Evolutionary conservation across 441 rosid species (phyloP).

Genomic region (Raphanus hybrid): DNA sequence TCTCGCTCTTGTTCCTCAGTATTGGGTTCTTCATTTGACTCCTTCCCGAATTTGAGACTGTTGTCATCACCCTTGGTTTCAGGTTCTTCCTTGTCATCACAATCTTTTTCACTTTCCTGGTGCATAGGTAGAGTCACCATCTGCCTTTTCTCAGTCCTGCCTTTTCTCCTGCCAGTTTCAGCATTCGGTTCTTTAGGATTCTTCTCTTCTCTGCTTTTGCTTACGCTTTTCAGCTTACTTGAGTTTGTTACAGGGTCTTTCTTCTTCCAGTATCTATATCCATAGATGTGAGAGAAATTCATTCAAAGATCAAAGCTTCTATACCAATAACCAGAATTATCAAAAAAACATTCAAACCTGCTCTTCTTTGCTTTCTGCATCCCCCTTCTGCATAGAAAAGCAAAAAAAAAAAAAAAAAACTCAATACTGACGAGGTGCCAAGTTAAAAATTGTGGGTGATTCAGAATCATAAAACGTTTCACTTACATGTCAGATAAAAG

Average conservation of each 20-base stretch:
- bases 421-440: too few species aligned
- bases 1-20: constrained; percentile 18
- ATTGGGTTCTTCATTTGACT: background rate
- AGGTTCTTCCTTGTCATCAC: too few species aligned
- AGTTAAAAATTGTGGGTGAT: background rate
- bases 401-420: too few species aligned
- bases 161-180: constrained; percentile 16
- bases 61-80: too few species aligned
- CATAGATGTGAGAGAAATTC: background rate
- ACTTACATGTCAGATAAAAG: constrained; percentile 55
- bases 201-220: constrained; percentile 14
- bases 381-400: constrained; percentile 23
- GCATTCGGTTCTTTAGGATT: constrained; percentile 8
- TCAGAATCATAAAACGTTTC: background rate
- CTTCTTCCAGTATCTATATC: constrained; percentile 29
- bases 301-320: constrained; percentile 15
- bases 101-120: too few species aligned
- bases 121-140: constrained; percentile 21
- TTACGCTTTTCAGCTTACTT: constrained; percentile 12
- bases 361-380: constrained; percentile 30
- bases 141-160: constrained; percentile 26
- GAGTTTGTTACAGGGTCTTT: constrained; percentile 20
- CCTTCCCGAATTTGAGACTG: too few species aligned
- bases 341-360: too few species aligned
- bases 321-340: background rate